A percentile compares a stretch with the other conserved stretches of the same genome.
These are phyloP conservation scores for Mycena albidolilacea DNA, from an alignment of 768 basidiomycete species.

Conservation along the genomic window DNA sequence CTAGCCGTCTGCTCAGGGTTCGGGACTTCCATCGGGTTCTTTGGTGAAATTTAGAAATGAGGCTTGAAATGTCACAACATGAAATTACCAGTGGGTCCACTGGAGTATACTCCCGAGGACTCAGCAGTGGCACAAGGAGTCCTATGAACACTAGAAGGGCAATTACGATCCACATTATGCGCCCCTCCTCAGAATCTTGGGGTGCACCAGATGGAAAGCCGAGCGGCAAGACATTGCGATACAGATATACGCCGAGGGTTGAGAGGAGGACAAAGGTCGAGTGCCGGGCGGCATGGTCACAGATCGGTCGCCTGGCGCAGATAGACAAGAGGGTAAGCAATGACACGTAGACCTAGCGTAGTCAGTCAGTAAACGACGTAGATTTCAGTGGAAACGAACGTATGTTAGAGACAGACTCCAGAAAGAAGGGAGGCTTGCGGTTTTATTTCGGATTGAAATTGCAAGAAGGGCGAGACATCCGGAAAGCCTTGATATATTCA, in stretches of 20 bases:
- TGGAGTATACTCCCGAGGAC: conserved; percentile 69
- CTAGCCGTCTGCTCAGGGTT: conserved; percentile 69
- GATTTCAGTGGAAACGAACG: conserved; percentile 4
- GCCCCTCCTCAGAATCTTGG: conserved; percentile 59
- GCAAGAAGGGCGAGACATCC: conserved; percentile 6
- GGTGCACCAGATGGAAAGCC: conserved; percentile 62
- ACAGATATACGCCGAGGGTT: conserved; percentile 60
- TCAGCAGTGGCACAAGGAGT: conserved; percentile 64
- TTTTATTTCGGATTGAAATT: not conserved
- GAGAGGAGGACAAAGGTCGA: conserved; percentile 48
- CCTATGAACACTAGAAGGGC: conserved; percentile 58
- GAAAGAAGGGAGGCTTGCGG: not conserved
- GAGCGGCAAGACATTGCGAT: conserved; percentile 73
- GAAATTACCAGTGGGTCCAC: conserved; percentile 61
- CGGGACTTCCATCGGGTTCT: conserved; percentile 51
- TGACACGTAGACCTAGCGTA: not conserved
- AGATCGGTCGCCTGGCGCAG: not conserved
- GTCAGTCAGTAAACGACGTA: not conserved
- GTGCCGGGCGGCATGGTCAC: conserved; percentile 39
- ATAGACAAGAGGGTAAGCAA: conserved; percentile 9
- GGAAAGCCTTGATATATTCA: not conserved
- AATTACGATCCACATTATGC: conserved; percentile 66
- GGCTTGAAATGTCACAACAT: not conserved
- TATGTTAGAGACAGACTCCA: not conserved
- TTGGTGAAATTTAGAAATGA: not conserved